A percentile compares a stretch with the other conserved stretches of the same genome.
Evolutionary conservation across 129 eudicot species (phyloP).

Genomic region (Lonicera japonica): DNA sequence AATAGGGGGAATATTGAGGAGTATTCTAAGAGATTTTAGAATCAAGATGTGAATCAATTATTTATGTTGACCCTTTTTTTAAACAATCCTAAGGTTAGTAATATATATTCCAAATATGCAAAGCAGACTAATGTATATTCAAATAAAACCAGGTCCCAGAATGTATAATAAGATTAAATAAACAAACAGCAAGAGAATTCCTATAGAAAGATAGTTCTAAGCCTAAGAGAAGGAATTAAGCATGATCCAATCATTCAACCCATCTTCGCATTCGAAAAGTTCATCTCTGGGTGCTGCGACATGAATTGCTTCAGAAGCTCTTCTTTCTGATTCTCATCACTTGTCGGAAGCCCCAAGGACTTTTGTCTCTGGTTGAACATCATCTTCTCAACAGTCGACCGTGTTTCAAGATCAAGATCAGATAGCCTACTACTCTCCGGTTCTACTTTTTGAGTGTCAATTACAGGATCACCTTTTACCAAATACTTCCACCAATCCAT

Average conservation of each 20-base stretch:
- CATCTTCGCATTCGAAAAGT: conserved; percentile 69
- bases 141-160: no score
- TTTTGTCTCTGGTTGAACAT: conserved; percentile 93
- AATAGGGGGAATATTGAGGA: no score
- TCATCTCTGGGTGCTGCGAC: conserved; percentile 94
- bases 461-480: conserved; percentile 85
- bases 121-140: no score
- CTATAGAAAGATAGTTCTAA: no score
- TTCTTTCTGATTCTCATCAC: conserved; percentile 84
- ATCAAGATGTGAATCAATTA: no score
- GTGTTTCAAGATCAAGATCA: conserved; percentile 84
- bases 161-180: no score
- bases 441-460: conserved; percentile 88
- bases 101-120: no score
- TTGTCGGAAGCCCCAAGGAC: conserved; percentile 79
- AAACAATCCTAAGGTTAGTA: no score
- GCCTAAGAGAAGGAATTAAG: neutral
- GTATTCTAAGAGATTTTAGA: no score
- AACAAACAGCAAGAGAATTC: no score
- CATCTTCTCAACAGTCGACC: conserved; percentile 94
- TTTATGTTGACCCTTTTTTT: no score
- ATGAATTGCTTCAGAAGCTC: conserved; percentile 69
- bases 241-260: neutral
- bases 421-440: conserved; percentile 76
- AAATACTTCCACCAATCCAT: conserved; percentile 94